Percentiles rank a stretch among this genome's conserved stretches.
phyloP scores from a whole-genome alignment of 139 green algal species.

The Chlorella sp. region DNA sequence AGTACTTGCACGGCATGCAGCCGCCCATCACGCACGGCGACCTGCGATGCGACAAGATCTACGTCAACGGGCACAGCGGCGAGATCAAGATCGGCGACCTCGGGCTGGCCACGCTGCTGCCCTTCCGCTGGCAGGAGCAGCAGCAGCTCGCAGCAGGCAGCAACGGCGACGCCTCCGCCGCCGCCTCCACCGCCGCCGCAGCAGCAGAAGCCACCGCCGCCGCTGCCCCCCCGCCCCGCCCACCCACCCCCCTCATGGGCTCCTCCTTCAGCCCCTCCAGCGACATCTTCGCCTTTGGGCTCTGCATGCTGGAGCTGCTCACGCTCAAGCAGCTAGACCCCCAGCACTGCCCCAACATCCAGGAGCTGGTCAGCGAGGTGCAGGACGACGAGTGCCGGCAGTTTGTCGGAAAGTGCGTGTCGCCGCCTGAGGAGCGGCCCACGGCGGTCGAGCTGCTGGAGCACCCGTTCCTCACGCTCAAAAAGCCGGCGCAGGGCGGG shows the following conservation, averaged over 20 bases:
- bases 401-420: constrained; percentile 83
- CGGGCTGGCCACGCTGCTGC: constrained; percentile 77
- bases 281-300: constrained; percentile 97
- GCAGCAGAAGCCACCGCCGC: not conserved
- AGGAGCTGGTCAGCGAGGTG: constrained; percentile 45
- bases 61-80: constrained; percentile 85
- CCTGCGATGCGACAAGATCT: constrained; percentile 93
- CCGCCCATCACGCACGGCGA: constrained; percentile 95
- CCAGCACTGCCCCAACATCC: constrained; percentile 37
- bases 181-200: not conserved
- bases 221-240: not conserved
- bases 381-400: constrained; percentile 55
- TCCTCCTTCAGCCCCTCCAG: constrained; percentile 24
- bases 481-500: constrained; percentile 11
- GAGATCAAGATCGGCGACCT: constrained; percentile 96
- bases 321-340: constrained; percentile 74
- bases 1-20: constrained; percentile 81
- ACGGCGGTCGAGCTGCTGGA: constrained; percentile 76
- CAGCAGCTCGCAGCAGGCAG: not conserved
- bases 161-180: not conserved
- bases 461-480: constrained; percentile 62
- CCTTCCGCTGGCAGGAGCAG: constrained; percentile 51
- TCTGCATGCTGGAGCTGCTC: constrained; percentile 95
- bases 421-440: constrained; percentile 43
- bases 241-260: not conserved